Conservation (phyloP, 2,329 filamentous ascomycete genomes). For the Sodiomyces alkalinus region DNA sequence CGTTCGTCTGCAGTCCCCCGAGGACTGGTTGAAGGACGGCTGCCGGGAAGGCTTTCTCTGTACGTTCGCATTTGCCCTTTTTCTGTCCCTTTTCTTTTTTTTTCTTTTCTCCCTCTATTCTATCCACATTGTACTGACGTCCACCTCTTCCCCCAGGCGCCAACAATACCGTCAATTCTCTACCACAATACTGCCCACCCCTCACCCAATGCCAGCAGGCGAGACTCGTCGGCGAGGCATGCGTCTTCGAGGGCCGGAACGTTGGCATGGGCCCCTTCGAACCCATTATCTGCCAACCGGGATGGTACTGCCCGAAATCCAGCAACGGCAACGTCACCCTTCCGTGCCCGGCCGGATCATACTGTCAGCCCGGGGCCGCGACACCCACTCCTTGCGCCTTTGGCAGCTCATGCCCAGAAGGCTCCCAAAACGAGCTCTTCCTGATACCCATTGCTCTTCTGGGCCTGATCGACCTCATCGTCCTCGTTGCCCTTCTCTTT, state of each 20-base stretch:
- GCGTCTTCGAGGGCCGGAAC: constrained; percentile 17
- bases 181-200: constrained; percentile 28
- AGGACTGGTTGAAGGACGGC: constrained; percentile 19
- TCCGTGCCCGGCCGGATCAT: constrained; percentile 29
- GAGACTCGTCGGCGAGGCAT: constrained; percentile 19
- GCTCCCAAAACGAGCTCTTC: constrained; percentile 24
- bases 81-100: not conserved
- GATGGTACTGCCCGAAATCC: constrained; percentile 32
- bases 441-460: constrained; percentile 27
- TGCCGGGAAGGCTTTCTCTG: constrained; percentile 27
- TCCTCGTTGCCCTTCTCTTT: constrained; percentile 18
- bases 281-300: constrained; percentile 32
- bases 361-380: constrained; percentile 33
- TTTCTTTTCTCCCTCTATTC: not conserved
- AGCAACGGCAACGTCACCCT: constrained; percentile 20
- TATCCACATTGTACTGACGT: constrained; percentile 8
- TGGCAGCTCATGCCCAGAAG: constrained; percentile 29
- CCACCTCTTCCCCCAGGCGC: constrained; percentile 17
- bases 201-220: constrained; percentile 19
- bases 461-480: constrained; percentile 25
- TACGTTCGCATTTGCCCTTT: constrained; percentile 12
- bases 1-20: constrained; percentile 21
- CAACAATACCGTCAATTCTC: constrained; percentile 30
- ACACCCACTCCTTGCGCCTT: constrained; percentile 29
- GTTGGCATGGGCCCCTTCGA: constrained; percentile 31